phyloP scores from a whole-genome alignment of 2,329 filamentous ascomycete species.

The Cladophialophora bantiana region DNA sequence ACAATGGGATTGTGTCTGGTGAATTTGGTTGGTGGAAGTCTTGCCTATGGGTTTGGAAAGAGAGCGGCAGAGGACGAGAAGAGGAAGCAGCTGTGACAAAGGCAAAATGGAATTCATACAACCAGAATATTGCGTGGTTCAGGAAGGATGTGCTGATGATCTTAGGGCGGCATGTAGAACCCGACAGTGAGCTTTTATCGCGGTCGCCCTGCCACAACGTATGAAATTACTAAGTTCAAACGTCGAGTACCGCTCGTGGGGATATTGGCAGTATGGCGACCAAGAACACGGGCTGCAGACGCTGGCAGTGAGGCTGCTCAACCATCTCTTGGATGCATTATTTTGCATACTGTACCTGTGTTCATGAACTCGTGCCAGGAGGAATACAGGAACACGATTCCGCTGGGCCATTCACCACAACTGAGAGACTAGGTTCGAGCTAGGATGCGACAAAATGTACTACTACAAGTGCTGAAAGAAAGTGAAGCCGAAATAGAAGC shows the following conservation, averaged over 20 bases:
- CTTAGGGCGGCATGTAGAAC: background rate
- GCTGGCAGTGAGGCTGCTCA: too few species aligned
- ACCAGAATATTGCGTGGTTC: background rate
- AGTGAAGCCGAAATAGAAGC: background rate
- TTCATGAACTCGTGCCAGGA: background rate
- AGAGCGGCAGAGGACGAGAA: slow-evolving; percentile 48
- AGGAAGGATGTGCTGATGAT: background rate
- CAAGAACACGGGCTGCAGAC: too few species aligned
- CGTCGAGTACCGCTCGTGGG: too few species aligned
- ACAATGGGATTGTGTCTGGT: slow-evolving; percentile 56
- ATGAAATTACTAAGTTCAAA: too few species aligned
- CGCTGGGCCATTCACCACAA: background rate
- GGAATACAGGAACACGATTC: background rate
- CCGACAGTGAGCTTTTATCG: too few species aligned
- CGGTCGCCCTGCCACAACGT: too few species aligned
- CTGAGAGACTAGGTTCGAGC: background rate
- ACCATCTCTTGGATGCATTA: too few species aligned
- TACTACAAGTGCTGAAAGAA: background rate
- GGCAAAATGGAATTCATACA: background rate
- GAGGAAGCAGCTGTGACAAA: slow-evolving; percentile 17
- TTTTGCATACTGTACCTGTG: too few species aligned
- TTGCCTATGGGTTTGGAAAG: slow-evolving; percentile 55
- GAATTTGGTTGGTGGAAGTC: slow-evolving; percentile 55
- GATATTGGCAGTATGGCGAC: too few species aligned
- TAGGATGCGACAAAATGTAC: background rate